These are phyloP conservation scores for Claviceps purpurea DNA, from an alignment of 2,329 filamentous ascomycete species.

Conservation along the genomic window DNA sequence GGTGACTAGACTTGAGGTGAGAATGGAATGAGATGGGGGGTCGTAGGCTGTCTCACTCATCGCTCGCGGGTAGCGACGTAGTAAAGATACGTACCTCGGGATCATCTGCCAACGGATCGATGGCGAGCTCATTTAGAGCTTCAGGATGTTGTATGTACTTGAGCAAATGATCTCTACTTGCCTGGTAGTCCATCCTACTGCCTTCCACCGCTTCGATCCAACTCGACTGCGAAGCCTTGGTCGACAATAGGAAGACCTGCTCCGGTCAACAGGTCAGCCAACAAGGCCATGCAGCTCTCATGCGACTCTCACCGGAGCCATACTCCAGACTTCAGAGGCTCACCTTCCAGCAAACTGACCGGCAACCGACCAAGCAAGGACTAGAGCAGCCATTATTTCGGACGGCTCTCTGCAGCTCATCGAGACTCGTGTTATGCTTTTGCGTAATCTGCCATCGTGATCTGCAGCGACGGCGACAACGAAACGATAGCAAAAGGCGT, in stretches of 20 bases:
- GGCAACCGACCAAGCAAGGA: conserved; percentile 57
- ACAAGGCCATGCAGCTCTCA: background rate
- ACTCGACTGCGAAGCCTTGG: conserved; percentile 45
- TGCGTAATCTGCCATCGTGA: conserved; percentile 55
- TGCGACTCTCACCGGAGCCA: background rate
- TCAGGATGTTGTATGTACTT: conserved; percentile 76
- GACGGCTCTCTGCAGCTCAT: conserved; percentile 51
- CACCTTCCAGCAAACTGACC: conserved; percentile 90
- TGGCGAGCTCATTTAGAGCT: conserved; percentile 52
- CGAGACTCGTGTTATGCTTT: conserved; percentile 40
- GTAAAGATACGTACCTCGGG: conserved; percentile 30
- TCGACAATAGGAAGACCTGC: conserved; percentile 70
- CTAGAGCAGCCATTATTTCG: conserved; percentile 44
- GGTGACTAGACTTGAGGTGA: conserved; percentile 48
- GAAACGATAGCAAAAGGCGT: background rate
- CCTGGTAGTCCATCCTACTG: conserved; percentile 60
- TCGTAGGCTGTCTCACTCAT: background rate
- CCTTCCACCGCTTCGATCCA: conserved; percentile 58
- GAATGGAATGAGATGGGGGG: background rate
- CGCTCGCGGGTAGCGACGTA: background rate
- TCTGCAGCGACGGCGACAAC: conserved; percentile 24
- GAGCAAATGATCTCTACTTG: conserved; percentile 60
- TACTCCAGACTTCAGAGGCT: background rate
- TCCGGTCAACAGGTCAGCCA: conserved; percentile 6
- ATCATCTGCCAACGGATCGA: conserved; percentile 82